Base-by-base conservation (phyloP, 805 yeast species). In the Barnettozyma vustinii region DNA sequence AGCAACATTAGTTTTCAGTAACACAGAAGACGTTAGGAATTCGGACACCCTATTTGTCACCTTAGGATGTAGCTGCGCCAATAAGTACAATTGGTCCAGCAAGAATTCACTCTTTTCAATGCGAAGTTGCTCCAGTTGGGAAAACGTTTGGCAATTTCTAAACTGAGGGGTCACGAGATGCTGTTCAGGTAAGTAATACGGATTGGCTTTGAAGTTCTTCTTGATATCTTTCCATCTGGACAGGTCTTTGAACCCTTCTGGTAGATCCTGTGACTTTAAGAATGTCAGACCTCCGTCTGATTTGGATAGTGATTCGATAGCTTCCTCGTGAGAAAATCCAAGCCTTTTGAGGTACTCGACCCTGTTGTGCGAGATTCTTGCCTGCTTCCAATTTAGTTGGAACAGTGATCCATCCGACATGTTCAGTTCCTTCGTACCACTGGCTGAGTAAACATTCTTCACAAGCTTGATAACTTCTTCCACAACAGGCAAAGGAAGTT, bases 401-500 rank as follows among this genome's bases (percentile, higher is more conserved):
- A 58, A 71, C 37, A 69, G 56, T 36, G 62, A 54, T 25, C 73
- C 74, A 40, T 66, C 68, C 2, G 53, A 66, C 8, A 59, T 66
- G 9, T 65, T 64, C 5, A 63, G 57, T 19, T 59, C 64, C 3
- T 64, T 62, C 20, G 72, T 74, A 6, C 71, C 66, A n/a, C 63
- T 61, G 1, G 64, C 59, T 9, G 63, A 63, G 53, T 68, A 77
- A 1, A 74, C 65, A 43, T 72, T 68, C 43, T 70, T 72, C 27
- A 77, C 60, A 39, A 81, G 66, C 3, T 68, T 61, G 16, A 80
- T 63, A 1, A 80, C 46, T 49, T 74, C 76, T 25, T 75, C 76
- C 42, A 78, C 66, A 4, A 80, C 66, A 1, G 64, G 58, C 26
- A 64, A 63, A 6, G 75, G 74, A 3, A 69, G 52, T n/a, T 59